These are phyloP conservation scores for Heracleum sosnowskyi DNA, from an alignment of 129 eudicot species.

Conservation along the genomic window DNA sequence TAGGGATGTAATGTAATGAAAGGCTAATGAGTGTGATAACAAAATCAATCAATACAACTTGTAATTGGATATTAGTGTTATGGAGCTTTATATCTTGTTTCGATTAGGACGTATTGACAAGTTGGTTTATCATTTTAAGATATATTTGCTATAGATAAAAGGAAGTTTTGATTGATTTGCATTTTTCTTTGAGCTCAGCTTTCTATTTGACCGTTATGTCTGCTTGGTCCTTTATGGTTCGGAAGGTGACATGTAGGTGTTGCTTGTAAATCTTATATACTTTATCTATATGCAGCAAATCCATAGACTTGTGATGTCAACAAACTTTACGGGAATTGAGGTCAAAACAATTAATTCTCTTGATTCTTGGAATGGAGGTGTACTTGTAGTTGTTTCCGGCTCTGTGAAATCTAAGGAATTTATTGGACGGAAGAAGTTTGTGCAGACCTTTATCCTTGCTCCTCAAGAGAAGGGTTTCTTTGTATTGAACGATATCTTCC, in stretches of 20 bases:
- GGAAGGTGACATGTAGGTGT: background rate
- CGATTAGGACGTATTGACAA: background rate
- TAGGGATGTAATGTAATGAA: background rate
- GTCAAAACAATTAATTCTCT: slow-evolving; percentile 79
- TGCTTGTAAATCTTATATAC: background rate
- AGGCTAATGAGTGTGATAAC: background rate
- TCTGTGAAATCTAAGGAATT: slow-evolving; percentile 49
- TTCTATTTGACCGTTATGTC: background rate
- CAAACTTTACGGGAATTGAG: slow-evolving; percentile 56
- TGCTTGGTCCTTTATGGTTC: background rate
- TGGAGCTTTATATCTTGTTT: background rate
- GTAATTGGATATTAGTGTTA: background rate
- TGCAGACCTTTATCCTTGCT: slow-evolving; percentile 85
- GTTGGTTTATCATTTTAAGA: background rate
- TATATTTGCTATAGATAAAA: background rate
- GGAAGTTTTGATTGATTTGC: background rate
- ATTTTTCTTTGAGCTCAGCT: background rate
- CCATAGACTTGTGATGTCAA: slow-evolving; percentile 51
- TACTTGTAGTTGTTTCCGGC: slow-evolving; percentile 79
- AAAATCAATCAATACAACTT: background rate
- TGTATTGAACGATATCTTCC: slow-evolving; percentile 79
- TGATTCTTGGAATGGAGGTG: slow-evolving; percentile 69
- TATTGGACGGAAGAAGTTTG: slow-evolving; percentile 62
- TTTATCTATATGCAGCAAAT: slow-evolving; percentile 57
- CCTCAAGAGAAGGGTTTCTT: slow-evolving; percentile 87